Percentiles rank a stretch among this genome's conserved stretches.
Evolutionary conservation across 768 basidiomycete species (phyloP).

Genomic region (Lactifluus subvellereus): DNA sequence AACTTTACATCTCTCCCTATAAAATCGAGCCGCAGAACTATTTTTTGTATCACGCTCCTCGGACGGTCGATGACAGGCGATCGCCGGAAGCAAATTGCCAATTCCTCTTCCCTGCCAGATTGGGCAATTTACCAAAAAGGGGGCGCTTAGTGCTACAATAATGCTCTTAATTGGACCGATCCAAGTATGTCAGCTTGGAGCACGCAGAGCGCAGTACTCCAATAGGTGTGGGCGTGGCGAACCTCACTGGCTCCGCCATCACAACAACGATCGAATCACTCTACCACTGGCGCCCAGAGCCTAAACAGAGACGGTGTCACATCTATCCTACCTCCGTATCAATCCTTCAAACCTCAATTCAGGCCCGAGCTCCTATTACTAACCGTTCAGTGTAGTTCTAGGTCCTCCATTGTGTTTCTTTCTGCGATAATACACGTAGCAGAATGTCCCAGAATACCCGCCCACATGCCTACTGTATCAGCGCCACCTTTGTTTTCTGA

Average conservation of each 20-base stretch:
- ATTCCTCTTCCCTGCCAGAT: slow-evolving; percentile 7
- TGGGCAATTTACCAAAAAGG: slow-evolving; percentile 11
- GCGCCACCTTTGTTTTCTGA: background rate
- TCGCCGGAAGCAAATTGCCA: slow-evolving; percentile 14
- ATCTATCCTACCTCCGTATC: background rate
- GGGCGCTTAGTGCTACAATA: background rate
- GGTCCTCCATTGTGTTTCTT: background rate
- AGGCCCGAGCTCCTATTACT: background rate
- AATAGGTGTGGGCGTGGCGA: background rate
- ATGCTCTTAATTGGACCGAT: slow-evolving; percentile 1
- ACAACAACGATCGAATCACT: background rate
- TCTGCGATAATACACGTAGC: background rate
- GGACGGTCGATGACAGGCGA: slow-evolving; percentile 10
- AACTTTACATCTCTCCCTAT: background rate
- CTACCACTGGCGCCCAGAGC: background rate
- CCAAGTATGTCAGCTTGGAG: background rate
- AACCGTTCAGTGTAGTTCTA: background rate
- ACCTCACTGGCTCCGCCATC: background rate
- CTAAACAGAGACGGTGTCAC: background rate
- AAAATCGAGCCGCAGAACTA: background rate
- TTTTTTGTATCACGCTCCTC: slow-evolving; percentile 1
- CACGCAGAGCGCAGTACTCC: background rate
- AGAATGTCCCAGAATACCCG: background rate
- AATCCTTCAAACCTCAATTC: background rate
- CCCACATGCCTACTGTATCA: slow-evolving; percentile 3